Base-by-base conservation (phyloP, 768 basidiomycete species). In the Pholiota conissans region DNA sequence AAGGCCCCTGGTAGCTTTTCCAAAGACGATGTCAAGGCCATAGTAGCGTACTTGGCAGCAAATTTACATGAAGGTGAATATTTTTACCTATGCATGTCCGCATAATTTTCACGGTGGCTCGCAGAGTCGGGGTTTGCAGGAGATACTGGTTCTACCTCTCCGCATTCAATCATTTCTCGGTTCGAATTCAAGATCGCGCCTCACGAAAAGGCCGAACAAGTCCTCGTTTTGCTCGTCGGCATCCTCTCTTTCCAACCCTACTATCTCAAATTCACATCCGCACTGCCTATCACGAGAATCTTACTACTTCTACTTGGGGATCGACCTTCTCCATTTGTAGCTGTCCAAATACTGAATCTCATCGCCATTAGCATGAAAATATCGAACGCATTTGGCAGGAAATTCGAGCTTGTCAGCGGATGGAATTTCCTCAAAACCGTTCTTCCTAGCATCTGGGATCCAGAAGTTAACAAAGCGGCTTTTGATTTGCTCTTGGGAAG, bases 341-440 rank as follows among this genome's bases (percentile, higher is more conserved):
- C 83, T 10, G 75, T 80, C 26, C 82, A 85, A 60, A 77, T 92
- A 37, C 74, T 93, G 1, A 71, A 71, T 0, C 71, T 94, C 18
- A 78, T 92, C 8, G 76, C 76, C 2, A 75, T 86, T 52, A 80
- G 85, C 57, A 75, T 87, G 27, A 72, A 71, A 14, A 69, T 76
- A 27, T 85, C 85, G 0, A 66, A 79, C 9, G 81, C 85, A 2
- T 97, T 95, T 73, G 80, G 75, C 46, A 79, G 88, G 55, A 93
- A 91, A 63, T 93, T 96, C 62, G 94, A 95, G 68, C 74, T 90
- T 0, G 85, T 91, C 34, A 87, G 87, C 52, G 95, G 95, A 8
- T 96, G 93, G 89, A 85, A 78, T 46, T 77, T 89, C 2, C 68
- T 96, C 32, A 88, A 85, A 67, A 79, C 78, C 3, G 81, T 88